Conservation (phyloP, 2,329 filamentous ascomycete genomes). For the Aspergillus quadrilineatus region DNA sequence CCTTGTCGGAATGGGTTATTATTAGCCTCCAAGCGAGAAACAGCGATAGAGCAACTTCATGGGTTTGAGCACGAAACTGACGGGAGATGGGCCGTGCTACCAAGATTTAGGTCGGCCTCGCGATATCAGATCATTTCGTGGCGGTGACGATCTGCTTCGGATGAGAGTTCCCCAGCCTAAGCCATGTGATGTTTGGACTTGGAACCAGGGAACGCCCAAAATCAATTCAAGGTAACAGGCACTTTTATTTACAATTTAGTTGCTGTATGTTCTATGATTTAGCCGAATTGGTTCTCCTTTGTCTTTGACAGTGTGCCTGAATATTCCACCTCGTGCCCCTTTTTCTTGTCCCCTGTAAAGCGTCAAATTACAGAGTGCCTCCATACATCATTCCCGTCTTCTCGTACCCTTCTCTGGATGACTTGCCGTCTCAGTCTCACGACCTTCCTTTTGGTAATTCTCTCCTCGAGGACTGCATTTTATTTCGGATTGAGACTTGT, state of each 20-base stretch:
- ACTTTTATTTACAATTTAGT: constrained; percentile 1
- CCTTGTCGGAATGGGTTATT: neutral
- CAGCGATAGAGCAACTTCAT: neutral
- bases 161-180: constrained; percentile 5
- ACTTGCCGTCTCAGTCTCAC: neutral
- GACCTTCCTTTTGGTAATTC: neutral
- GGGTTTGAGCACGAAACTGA: neutral
- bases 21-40: neutral
- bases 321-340: neutral
- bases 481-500: neutral
- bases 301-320: neutral
- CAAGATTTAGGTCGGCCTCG: neutral
- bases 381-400: neutral
- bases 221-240: constrained; percentile 4
- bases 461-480: neutral
- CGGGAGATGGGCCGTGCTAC: neutral
- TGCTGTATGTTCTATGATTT: constrained; percentile 6
- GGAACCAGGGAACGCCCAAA: constrained; percentile 8
- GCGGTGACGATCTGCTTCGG: constrained; percentile 7
- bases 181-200: constrained; percentile 1
- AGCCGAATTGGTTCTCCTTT: constrained; percentile 10
- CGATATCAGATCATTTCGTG: neutral
- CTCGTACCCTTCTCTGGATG: neutral
- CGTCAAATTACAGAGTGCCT: neutral
- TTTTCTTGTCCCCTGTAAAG: neutral